phyloP scores from a whole-genome alignment of 352 stramenopile species.

The Phytophthora pisi region DNA sequence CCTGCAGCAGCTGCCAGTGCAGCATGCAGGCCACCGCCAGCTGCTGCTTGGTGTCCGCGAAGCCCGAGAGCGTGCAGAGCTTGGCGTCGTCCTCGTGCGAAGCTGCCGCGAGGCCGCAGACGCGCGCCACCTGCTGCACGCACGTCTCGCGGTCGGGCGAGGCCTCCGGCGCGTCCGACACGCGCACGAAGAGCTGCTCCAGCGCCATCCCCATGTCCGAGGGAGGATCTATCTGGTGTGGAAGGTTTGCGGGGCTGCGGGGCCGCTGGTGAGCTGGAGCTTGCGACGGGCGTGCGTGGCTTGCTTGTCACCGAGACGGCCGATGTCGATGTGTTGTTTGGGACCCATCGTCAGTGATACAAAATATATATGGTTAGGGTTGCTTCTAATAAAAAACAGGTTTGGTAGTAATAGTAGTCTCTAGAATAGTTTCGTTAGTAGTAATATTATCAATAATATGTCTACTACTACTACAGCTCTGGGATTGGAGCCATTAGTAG shows the following conservation, averaged over 20 bases:
- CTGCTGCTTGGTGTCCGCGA: conserved; percentile 48
- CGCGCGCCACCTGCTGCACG: conserved; percentile 35
- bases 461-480: no score
- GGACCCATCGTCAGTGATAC: conserved; percentile 1
- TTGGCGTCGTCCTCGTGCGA: conserved; percentile 15
- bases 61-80: conserved; percentile 35
- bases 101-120: conserved; percentile 28
- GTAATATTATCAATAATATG: no score
- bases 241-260: neutral
- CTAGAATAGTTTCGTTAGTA: no score
- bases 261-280: conserved; percentile 1
- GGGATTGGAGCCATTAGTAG: no score
- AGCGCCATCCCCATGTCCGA: conserved; percentile 43
- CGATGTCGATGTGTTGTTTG: conserved; percentile 23
- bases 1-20: conserved; percentile 49
- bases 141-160: conserved; percentile 25
- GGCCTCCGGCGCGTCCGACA: conserved; percentile 22
- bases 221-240: neutral
- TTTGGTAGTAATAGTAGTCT: no score
- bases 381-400: no score
- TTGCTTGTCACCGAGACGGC: conserved; percentile 31
- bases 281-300: conserved; percentile 9
- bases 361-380: conserved; percentile 13
- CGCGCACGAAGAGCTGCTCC: conserved; percentile 40
- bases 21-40: conserved; percentile 58